Percentiles rank a stretch among this genome's conserved stretches.
These are phyloP conservation scores for Trichoderma simmonsii DNA, from an alignment of 2,329 filamentous ascomycete species.

Conservation along the genomic window DNA sequence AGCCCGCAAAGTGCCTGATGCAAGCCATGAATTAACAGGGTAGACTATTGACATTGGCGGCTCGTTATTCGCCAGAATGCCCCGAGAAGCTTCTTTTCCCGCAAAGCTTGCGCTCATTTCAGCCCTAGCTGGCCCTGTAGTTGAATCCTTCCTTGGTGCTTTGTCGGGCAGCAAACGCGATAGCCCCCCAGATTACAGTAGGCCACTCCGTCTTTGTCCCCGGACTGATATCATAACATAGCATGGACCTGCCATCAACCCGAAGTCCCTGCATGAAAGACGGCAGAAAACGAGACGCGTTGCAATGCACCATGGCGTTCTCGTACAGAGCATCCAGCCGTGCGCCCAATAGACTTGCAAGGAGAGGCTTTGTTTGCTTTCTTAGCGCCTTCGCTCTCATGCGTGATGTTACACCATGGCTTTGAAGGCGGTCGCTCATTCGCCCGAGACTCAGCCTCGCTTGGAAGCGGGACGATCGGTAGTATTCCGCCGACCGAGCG, in stretches of 20 bases:
- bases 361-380: conserved; percentile 2
- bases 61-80: background rate
- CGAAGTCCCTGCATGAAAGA: background rate
- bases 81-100: background rate
- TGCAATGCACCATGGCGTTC: background rate
- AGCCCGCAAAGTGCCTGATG: background rate
- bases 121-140: background rate
- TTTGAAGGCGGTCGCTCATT: conserved; percentile 1
- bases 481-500: conserved; percentile 2
- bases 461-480: conserved; percentile 13
- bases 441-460: conserved; percentile 6
- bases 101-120: background rate
- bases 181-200: background rate
- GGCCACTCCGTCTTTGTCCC: background rate
- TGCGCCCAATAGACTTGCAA: background rate
- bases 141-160: background rate
- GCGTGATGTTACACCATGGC: conserved; percentile 3
- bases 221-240: background rate
- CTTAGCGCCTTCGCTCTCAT: background rate
- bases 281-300: background rate
- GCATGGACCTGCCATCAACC: background rate
- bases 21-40: background rate
- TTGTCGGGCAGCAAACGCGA: background rate
- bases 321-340: background rate
- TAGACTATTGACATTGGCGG: background rate